phyloP scores from a whole-genome alignment of 768 basidiomycete genomes.

The Chalciporus sphaerocephalus region DNA sequence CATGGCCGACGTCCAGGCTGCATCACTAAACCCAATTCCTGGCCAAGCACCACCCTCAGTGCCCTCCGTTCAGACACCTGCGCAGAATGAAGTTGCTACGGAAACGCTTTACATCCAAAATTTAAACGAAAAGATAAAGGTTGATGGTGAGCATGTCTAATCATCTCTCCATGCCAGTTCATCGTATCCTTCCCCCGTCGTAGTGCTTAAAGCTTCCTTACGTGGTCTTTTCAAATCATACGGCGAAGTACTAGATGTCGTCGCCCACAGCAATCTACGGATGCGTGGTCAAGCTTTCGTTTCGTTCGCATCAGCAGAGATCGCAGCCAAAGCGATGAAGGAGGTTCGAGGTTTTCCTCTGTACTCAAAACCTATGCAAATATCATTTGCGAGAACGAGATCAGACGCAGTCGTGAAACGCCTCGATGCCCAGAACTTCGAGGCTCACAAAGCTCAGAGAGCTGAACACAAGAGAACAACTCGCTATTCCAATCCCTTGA shows the following conservation, averaged over 20 bases:
- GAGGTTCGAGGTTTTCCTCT: slow-evolving; percentile 93
- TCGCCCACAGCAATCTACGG: slow-evolving; percentile 88
- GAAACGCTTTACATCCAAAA: slow-evolving; percentile 97
- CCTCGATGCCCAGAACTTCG: slow-evolving; percentile 61
- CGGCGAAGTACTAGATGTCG: slow-evolving; percentile 90
- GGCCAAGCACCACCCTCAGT: slow-evolving; percentile 22
- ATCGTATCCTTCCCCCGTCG: slow-evolving; percentile 7
- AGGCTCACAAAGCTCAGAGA: slow-evolving; percentile 69
- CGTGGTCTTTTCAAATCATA: slow-evolving; percentile 89
- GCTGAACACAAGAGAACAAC: slow-evolving; percentile 82
- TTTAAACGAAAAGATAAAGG: slow-evolving; percentile 89
- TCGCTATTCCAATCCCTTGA: slow-evolving; percentile 85
- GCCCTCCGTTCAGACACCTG: slow-evolving; percentile 13
- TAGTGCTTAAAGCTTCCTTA: slow-evolving; percentile 86
- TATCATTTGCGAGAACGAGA: slow-evolving; percentile 84
- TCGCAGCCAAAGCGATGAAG: slow-evolving; percentile 82
- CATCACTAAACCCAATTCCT: slow-evolving; percentile 26
- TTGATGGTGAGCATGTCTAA: slow-evolving; percentile 48
- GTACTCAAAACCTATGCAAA: slow-evolving; percentile 98
- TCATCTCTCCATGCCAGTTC: slow-evolving; percentile 3
- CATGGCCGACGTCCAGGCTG: slow-evolving; percentile 38
- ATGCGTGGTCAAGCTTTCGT: slow-evolving; percentile 99
- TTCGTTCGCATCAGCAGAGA: slow-evolving; percentile 78
- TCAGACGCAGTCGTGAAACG: slow-evolving; percentile 88
- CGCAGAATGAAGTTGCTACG: slow-evolving; percentile 48